Evolutionary conservation across 1,284 basidiomycete species (phyloP).

Genomic region (Rhodotorula sp.): DNA sequence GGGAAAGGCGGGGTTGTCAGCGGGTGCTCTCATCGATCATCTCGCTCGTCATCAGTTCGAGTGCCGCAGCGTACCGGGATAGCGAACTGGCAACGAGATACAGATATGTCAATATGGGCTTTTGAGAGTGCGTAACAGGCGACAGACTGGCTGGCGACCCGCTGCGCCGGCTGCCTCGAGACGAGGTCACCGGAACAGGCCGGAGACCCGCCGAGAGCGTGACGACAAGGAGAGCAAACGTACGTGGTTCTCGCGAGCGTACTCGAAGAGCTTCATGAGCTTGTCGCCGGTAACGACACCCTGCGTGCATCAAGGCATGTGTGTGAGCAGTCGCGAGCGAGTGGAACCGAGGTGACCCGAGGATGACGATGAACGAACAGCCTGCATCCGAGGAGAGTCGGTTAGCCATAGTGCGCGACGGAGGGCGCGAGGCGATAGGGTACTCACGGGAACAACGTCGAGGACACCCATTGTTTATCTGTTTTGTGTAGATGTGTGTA

Average conservation of each 20-base stretch:
- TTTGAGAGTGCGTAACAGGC: no score
- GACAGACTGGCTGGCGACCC: neutral
- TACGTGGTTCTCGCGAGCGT: conserved; percentile 78
- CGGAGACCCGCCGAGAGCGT: no score
- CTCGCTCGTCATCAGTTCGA: neutral
- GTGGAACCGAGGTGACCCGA: neutral
- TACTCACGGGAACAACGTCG: conserved; percentile 41
- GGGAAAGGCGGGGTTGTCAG: conserved; percentile 12
- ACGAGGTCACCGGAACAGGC: no score
- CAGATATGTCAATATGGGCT: neutral
- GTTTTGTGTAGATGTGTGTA: neutral
- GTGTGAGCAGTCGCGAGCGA: neutral
- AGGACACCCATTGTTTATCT: conserved; percentile 25
- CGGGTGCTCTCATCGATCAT: conserved; percentile 6
- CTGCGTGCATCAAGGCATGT: conserved; percentile 4
- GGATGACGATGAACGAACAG: neutral
- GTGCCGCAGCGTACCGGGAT: conserved; percentile 28
- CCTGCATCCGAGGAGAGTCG: neutral
- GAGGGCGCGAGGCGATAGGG: neutral
- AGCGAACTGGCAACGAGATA: conserved; percentile 25
- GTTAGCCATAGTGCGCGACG: neutral
- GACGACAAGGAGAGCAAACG: conserved; percentile 43
- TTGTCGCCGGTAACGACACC: conserved; percentile 85
- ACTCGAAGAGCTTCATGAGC: conserved; percentile 81
- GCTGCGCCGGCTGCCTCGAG: no score